Conservation (phyloP, 1,284 basidiomycete genomes). For the Ganoderma meredithae region DNA sequence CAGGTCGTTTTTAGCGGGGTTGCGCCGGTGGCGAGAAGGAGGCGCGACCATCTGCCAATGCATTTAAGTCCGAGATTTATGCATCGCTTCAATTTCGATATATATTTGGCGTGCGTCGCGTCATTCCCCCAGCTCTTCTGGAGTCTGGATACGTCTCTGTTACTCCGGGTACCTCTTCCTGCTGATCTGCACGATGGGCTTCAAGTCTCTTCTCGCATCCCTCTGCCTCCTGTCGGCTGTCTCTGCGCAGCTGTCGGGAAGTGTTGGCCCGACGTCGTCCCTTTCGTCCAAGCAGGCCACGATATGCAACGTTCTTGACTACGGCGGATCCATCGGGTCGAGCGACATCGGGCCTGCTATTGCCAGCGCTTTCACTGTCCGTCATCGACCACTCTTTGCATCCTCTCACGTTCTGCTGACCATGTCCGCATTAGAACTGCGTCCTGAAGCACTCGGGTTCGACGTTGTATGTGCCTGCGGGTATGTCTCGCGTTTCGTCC, state of each 20-base stretch:
- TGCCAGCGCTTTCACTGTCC: conserved; percentile 39
- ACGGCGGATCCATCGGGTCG: conserved; percentile 42
- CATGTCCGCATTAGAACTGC: conserved; percentile 32
- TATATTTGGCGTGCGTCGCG: not conserved
- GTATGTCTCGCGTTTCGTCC: too few species aligned
- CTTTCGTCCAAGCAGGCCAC: conserved; percentile 34
- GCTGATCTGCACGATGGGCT: conserved; percentile 17
- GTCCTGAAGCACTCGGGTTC: conserved; percentile 41
- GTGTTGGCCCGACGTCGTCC: conserved; percentile 42
- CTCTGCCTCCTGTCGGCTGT: conserved; percentile 21
- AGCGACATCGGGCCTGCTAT: conserved; percentile 47
- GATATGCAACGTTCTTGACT: conserved; percentile 44
- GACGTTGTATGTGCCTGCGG: conserved; percentile 42
- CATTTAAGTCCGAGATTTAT: not conserved
- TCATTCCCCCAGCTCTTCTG: not conserved
- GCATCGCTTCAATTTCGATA: not conserved
- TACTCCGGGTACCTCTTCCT: not conserved
- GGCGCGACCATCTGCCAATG: not conserved
- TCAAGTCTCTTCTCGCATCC: conserved; percentile 28
- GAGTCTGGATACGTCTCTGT: not conserved
- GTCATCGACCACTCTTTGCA: not conserved
- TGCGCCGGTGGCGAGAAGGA: not conserved
- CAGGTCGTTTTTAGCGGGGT: not conserved
- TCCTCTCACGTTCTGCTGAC: not conserved
- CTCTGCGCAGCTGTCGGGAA: conserved; percentile 40